A percentile compares a stretch with the other conserved stretches of the same genome.
Evolutionary conservation across 177 flowering plant species (phyloP).

Genomic region (Telopea speciosissima): DNA sequence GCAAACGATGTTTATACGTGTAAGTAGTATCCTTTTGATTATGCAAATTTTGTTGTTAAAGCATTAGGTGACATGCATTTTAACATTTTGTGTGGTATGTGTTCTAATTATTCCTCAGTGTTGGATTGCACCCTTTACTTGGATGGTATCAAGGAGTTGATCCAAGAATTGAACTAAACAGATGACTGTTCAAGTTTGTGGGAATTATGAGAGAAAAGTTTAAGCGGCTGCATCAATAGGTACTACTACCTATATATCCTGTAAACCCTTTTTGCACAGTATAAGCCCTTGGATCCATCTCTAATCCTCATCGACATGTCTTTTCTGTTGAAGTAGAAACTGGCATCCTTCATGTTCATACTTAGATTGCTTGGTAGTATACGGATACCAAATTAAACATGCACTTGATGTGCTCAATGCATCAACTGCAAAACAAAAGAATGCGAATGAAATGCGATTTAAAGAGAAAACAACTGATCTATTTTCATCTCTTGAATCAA

Average conservation of each 20-base stretch:
- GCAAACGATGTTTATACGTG: slow-evolving; percentile 61
- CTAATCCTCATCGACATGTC: neutral
- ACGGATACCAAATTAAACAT: too few relatives aligned
- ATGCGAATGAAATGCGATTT: too few relatives aligned
- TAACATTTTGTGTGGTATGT: neutral
- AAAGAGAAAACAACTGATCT: too few relatives aligned
- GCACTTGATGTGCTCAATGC: too few relatives aligned
- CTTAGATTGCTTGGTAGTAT: neutral
- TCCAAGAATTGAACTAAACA: slow-evolving; percentile 68
- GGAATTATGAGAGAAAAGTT: slow-evolving; percentile 76
- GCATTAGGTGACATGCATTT: too few relatives aligned
- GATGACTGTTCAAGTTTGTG: slow-evolving; percentile 85
- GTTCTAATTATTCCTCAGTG: slow-evolving; percentile 36
- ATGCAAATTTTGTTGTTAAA: too few relatives aligned
- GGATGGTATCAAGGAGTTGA: slow-evolving; percentile 46
- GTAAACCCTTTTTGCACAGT: neutral
- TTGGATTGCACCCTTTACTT: slow-evolving; percentile 56
- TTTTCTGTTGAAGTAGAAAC: neutral
- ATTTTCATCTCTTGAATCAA: too few relatives aligned
- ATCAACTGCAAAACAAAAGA: too few relatives aligned
- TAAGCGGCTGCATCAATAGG: slow-evolving; percentile 51
- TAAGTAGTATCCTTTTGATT: slow-evolving; percentile 31
- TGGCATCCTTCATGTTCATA: neutral
- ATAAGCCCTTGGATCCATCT: neutral
- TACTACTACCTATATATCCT: slow-evolving; percentile 18